A percentile compares a stretch with the other conserved stretches of the same genome.
Conservation (phyloP, 805 yeast genomes). For the Pichia eremophila region DNA sequence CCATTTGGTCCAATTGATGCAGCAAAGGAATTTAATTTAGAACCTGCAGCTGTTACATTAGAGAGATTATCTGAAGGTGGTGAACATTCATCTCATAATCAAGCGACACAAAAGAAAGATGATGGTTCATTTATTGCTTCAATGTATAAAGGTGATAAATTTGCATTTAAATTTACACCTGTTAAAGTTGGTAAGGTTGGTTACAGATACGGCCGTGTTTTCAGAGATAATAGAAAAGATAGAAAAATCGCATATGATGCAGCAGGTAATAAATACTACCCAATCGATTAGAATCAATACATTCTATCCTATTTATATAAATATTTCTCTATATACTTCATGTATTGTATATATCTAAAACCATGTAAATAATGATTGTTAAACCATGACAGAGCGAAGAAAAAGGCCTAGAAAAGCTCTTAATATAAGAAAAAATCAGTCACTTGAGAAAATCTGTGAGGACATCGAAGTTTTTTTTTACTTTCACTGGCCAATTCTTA, state of each 20-base stretch:
- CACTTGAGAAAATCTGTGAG: neutral
- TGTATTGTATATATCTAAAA: neutral
- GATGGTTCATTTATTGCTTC: slow-evolving; percentile 43
- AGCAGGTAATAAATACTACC: slow-evolving; percentile 44
- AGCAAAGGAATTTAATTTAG: slow-evolving; percentile 69
- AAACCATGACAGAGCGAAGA: neutral
- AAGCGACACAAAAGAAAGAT: slow-evolving; percentile 17
- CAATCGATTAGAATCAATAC: slow-evolving; percentile 14
- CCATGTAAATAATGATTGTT: neutral
- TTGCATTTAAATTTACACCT: slow-evolving; percentile 63
- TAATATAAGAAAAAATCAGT: neutral
- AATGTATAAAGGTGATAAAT: slow-evolving; percentile 58
- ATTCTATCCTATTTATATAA: neutral
- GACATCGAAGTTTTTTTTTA: no score
- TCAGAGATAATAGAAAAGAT: slow-evolving; percentile 83
- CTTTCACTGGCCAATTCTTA: no score
- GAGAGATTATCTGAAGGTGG: slow-evolving; percentile 56
- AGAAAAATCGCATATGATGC: slow-evolving; percentile 66
- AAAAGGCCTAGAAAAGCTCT: no score
- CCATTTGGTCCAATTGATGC: slow-evolving; percentile 96
- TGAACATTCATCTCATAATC: slow-evolving; percentile 35
- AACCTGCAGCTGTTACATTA: slow-evolving; percentile 79
- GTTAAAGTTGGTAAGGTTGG: slow-evolving; percentile 83
- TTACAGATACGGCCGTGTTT: slow-evolving; percentile 80
- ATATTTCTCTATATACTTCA: neutral